Base-by-base conservation (phyloP, 768 basidiomycete genomes). In the Roridomyces roridus region DNA sequence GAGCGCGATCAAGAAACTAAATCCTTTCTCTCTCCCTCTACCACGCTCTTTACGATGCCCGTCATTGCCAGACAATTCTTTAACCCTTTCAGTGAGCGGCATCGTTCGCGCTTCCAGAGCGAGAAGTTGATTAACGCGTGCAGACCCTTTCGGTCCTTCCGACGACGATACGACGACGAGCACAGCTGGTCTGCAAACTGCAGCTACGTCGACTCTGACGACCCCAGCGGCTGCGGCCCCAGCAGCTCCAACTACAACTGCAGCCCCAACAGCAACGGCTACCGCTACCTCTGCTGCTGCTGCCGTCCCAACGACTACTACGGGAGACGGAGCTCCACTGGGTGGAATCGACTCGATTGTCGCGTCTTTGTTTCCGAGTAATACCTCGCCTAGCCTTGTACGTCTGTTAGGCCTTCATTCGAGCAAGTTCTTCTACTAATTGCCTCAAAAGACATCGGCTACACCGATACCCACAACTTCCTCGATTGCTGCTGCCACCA, bases 31-130 rank as follows among this genome's bases (percentile, higher is more conserved):
- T 8, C 23, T 7, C 24, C 52, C 9, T 31, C 31, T 40, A 31
- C n/a, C 42, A 57, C 44, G 37, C 57, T 53, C 57, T 48, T 48
- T 35, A 43, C 14, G 7, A 51, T 57, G 49, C 56, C 43, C 45
- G 17, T n/a, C 55, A 6, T 46, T 34, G 34, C 35, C 26, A 29
- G 50, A 14, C 49, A 51, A 21, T 10, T 48, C 10, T 40, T 40
- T 25, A 36, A 52, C 21, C 39, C 55, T 2, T 26, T 51, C 18
- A 23, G 20, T 31, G 17, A 44, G 50, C 23, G 10, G 11, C 43
- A 5, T n/a, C 25, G 9, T 24, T 44, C 42, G 24, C 10, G 3
- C n/a, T 21, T 2, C 14, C n/a, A n/a, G n/a, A n/a, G n/a, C n/a
- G n/a, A n/a, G n/a, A n/a, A 36, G 18, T 20, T n/a, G 18, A 43